Evolutionary conservation across 225 moss, liverwort and hornwort genomes (phyloP).

Genomic region (Physcomitrellopsis africana): DNA sequence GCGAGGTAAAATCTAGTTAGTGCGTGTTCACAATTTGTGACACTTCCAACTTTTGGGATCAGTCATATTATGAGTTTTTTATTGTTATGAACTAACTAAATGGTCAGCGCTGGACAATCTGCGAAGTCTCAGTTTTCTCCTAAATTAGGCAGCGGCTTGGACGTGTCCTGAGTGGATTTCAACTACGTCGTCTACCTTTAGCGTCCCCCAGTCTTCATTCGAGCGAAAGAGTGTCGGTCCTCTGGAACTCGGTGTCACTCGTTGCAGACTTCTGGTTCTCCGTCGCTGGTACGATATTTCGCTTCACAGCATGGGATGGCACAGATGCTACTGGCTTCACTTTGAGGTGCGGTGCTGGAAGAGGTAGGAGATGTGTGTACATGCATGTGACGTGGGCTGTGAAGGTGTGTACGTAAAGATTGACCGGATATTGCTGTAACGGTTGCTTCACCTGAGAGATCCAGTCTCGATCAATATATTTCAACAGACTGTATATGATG

Average conservation of each 20-base stretch:
- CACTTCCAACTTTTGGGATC: no score
- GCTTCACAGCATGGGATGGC: conserved; percentile 47
- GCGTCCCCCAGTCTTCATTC: conserved; percentile 21
- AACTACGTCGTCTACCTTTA: background rate
- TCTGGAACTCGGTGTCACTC: conserved; percentile 5
- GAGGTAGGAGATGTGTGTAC: background rate
- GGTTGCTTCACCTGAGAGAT: conserved; percentile 30
- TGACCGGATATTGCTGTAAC: conserved; percentile 29
- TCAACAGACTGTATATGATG: conserved; percentile 39
- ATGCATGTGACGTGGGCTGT: background rate
- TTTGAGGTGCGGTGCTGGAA: conserved; percentile 25
- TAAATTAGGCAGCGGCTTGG: conserved; percentile 33
- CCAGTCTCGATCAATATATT: conserved; percentile 45
- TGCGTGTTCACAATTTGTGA: background rate
- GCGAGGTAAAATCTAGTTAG: conserved; percentile 13
- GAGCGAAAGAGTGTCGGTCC: conserved; percentile 24
- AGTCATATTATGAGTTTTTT: background rate
- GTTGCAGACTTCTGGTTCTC: background rate
- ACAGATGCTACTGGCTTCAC: conserved; percentile 47
- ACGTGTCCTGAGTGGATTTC: conserved; percentile 19
- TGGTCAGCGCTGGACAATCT: background rate
- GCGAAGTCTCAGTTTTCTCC: background rate
- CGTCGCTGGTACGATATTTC: background rate
- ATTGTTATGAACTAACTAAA: background rate
- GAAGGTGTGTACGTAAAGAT: background rate